These are phyloP conservation scores for Astragalus membranaceus DNA, from an alignment of 306 rosid species.

Conservation along the genomic window DNA sequence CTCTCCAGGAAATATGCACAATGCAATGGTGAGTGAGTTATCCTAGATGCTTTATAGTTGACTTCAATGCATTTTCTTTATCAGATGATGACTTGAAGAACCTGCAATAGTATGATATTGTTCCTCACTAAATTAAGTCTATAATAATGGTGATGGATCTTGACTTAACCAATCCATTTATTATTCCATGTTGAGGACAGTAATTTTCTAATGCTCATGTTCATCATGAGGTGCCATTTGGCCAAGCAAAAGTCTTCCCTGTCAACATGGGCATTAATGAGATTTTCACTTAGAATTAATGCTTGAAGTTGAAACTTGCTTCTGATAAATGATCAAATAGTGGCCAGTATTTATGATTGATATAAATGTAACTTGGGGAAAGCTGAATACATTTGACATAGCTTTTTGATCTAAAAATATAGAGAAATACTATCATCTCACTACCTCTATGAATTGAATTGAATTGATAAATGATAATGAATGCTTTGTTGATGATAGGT, in stretches of 20 bases:
- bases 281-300: background rate
- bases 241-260: background rate
- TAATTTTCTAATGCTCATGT: background rate
- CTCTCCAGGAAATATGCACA: constrained; percentile 99
- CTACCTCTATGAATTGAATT: background rate
- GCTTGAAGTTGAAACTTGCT: too few species aligned
- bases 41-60: constrained; percentile 1
- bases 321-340: background rate
- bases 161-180: background rate
- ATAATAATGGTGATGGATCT: background rate
- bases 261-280: background rate
- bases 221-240: constrained; percentile 4
- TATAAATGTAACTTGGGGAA: background rate
- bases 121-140: background rate
- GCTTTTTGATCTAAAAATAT: background rate
- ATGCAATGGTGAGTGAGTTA: constrained; percentile 89
- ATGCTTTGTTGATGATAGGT: constrained; percentile 51
- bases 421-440: too few species aligned
- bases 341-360: background rate
- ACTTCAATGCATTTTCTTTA: constrained; percentile 7
- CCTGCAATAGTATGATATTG: background rate
- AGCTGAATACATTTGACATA: background rate
- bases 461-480: background rate
- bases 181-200: constrained; percentile 10
- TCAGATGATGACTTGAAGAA: background rate